Evolutionary conservation across 192 early-diverging fungal genomes (phyloP), one percentile per base, ranked within the genome.

Genomic region (Coemansia erecta): DNA sequence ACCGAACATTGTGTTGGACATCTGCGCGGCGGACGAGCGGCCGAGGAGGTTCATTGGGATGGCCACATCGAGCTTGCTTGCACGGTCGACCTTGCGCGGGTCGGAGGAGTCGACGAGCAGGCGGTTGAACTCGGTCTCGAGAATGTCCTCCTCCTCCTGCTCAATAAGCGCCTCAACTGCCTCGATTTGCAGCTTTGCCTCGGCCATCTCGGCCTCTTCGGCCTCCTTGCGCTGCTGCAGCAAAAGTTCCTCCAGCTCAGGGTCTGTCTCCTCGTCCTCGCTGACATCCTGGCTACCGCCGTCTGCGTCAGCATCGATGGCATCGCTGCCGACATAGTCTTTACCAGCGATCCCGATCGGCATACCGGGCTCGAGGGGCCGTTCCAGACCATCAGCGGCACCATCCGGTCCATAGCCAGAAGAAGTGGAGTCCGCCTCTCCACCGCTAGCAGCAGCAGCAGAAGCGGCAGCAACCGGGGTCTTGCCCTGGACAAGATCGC

Each of bases 41-140:
- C 71, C 84, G 33, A 82, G 68, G 51, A 87, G 76, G 40, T 85
- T 75, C 70, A 91, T 85, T 18, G 96, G 96, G 48, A 98, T 90
- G 10, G 93, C 84, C 17, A 92, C 89, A 71, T 98, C 96, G 42
- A 98, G 86, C 50, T 85, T 86, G 2, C 80, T 48, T 3, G 53
- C n/a, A 5, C 64, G 63, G 51, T 80, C 77, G 12, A 57, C 81
- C 70, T 91, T 90, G 26, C 93, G 88, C 11, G 86, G 79, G 37
- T 96, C 95, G 43, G 91, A 63, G 44, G 89, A 92, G 53, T 98
- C 95, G n/a, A 84, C 84, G 85, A 98, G 89, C 76, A 97, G 89
- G 65, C 85, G 85, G 63, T 85, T 89, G 53, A 93, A 92, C 64
- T 97, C 93, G 51, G 83, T 77, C 51, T 98, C 94, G 84, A 98